Base-by-base conservation (phyloP, 257 asterid species). In the Nicotiana paniculata region DNA sequence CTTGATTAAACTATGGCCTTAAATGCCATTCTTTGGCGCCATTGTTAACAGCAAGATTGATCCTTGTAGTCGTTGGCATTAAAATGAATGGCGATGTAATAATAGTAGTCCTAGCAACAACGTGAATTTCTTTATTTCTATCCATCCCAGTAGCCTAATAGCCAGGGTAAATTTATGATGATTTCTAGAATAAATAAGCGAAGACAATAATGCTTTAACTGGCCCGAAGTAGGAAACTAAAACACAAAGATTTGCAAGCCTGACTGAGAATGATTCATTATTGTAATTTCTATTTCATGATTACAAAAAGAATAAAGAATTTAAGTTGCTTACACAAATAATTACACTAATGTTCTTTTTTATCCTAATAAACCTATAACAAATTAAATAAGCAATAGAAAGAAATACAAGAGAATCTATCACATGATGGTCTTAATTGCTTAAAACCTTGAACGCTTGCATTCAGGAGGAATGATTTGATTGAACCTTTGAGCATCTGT, bases 391-490 rank as follows among this genome's bases (percentile, higher is more conserved):
- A 72, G 26, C 7, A 72, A 72, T 21, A 43, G 78, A 24, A 72
- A 46, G 21, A 15, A 72, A 46, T 11, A 53, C 18, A 11, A 72
- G 21, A 24, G 18, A 72, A 46, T n/a, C 5, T 72, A 46, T 4
- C 11, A 43, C 51, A 43, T 24, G 12, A 46, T 21, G 13, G 0
- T n/a, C 33, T 61, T 21, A n/a, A 9, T 8, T 17, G 16, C 64
- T 72, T 51, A 76, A 17, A 72, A 82, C 48, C 48, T 81, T 59
- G 68, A 76, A 6, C 21, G 85, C 75, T 81, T 82, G 90, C 89
- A 88, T 81, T 88, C 89, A 15, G 62, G 81, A 74, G 90, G 86
- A 68, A 83, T 33, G 9, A 87, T 89, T 63, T 84, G 81, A 43
- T 82, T 26, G 33, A 77, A 86, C 67, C 86, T 84, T 24, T 51